These are phyloP conservation scores for Botrytis fragariae DNA, from an alignment of 2,329 filamentous ascomycete genomes.

Conservation along the genomic window DNA sequence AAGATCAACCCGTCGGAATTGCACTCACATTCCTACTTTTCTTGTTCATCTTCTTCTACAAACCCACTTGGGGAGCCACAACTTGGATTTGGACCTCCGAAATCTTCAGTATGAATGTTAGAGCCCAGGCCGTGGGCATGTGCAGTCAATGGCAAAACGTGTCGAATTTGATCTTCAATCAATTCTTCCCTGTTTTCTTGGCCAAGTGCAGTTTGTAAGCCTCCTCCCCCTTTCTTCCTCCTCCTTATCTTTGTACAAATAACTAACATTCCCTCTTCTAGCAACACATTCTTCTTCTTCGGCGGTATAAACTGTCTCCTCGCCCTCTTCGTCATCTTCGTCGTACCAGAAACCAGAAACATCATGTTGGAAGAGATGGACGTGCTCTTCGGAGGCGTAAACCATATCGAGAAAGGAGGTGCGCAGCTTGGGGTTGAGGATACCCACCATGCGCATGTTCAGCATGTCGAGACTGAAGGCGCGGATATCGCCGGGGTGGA, in stretches of 20 bases:
- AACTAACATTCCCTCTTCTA: conserved; percentile 16
- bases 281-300: conserved; percentile 49
- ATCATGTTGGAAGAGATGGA: conserved; percentile 56
- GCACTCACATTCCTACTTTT: conserved; percentile 68
- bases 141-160: conserved; percentile 59
- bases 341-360: conserved; percentile 55
- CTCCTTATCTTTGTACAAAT: neutral
- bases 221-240: neutral
- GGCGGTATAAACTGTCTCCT: conserved; percentile 48
- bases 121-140: conserved; percentile 69
- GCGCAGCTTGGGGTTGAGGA: conserved; percentile 33
- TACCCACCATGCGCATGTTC: conserved; percentile 34
- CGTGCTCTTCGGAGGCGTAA: conserved; percentile 47
- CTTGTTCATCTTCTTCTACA: conserved; percentile 66
- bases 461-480: neutral
- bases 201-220: conserved; percentile 48
- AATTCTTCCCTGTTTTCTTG: conserved; percentile 68
- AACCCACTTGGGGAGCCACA: conserved; percentile 67
- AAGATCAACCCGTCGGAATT: conserved; percentile 60
- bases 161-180: conserved; percentile 65
- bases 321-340: conserved; percentile 50
- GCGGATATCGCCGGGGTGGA: neutral
- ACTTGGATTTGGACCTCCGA: conserved; percentile 72
- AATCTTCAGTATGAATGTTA: conserved; percentile 70
- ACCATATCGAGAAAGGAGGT: conserved; percentile 37